phyloP scores from a whole-genome alignment of 345 rosid species.

The Leavenworthia alabamica region DNA sequence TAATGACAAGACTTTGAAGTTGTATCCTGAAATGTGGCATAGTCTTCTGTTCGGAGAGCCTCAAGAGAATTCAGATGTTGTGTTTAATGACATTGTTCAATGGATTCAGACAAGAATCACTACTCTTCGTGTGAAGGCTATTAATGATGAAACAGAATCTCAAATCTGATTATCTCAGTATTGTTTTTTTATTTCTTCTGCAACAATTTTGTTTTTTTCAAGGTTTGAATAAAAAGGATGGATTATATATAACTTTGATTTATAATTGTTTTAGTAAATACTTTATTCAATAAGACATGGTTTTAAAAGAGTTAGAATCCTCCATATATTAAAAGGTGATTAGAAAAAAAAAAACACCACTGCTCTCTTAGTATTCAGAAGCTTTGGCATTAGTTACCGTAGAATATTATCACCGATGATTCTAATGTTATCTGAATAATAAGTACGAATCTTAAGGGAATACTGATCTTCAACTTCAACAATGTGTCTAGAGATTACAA shows the following conservation, averaged over 20 bases:
- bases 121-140: conserved; percentile 23
- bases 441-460: no score
- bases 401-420: background rate
- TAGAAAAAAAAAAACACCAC: no score
- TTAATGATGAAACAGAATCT: conserved; percentile 1
- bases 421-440: background rate
- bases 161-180: conserved; percentile 11
- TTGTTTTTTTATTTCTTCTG: no score
- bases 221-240: background rate
- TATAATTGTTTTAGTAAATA: background rate
- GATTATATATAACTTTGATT: no score
- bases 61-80: conserved; percentile 48
- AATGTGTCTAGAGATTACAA: conserved; percentile 2
- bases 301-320: no score
- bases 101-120: conserved; percentile 56
- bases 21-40: conserved; percentile 91
- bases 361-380: background rate
- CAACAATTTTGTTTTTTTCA: no score
- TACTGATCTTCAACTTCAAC: no score
- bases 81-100: conserved; percentile 52
- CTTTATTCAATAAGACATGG: background rate
- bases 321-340: no score
- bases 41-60: conserved; percentile 81
- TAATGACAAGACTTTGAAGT: conserved; percentile 64
- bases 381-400: background rate